Evolutionary conservation across 1,284 basidiomycete species (phyloP).

Genomic region (Puccinia polysora): DNA sequence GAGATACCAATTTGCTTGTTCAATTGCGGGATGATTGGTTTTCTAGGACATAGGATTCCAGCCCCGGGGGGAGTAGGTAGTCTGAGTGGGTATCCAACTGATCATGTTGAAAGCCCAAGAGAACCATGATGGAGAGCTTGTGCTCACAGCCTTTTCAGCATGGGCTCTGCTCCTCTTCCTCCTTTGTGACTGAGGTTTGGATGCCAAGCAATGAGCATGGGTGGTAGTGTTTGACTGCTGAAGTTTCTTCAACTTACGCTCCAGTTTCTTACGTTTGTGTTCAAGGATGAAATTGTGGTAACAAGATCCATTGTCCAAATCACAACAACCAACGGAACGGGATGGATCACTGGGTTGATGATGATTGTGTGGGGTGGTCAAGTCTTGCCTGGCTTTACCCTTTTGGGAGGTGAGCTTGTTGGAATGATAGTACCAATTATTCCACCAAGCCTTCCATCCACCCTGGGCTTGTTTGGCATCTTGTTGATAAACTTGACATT

Average conservation of each 20-base stretch:
- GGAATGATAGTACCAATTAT: slow-evolving; percentile 39
- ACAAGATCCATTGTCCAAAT: slow-evolving; percentile 38
- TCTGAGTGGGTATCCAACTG: not conserved
- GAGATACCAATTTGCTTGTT: not conserved
- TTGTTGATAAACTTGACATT: slow-evolving; percentile 28
- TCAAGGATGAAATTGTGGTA: slow-evolving; percentile 40
- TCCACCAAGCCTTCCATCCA: slow-evolving; percentile 43
- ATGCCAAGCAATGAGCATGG: not conserved
- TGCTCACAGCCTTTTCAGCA: not conserved
- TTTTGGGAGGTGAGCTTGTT: slow-evolving; percentile 18
- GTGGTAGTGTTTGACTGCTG: not conserved
- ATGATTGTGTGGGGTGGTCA: not conserved
- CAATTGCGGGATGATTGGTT: not conserved
- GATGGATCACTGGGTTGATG: slow-evolving; percentile 1
- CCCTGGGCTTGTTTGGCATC: slow-evolving; percentile 36
- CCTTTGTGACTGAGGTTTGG: not conserved
- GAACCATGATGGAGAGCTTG: slow-evolving; percentile 8
- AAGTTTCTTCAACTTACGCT: slow-evolving; percentile 34
- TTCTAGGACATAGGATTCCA: slow-evolving; percentile 6
- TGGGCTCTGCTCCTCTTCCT: not conserved
- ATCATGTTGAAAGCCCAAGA: slow-evolving; percentile 21
- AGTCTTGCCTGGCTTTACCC: slow-evolving; percentile 15
- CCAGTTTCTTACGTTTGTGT: slow-evolving; percentile 38
- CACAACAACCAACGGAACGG: not conserved
- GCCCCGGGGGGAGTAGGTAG: not conserved